Conservation (phyloP, 495 filamentous ascomycete genomes). For the Aspergillus egyptiacus region DNA sequence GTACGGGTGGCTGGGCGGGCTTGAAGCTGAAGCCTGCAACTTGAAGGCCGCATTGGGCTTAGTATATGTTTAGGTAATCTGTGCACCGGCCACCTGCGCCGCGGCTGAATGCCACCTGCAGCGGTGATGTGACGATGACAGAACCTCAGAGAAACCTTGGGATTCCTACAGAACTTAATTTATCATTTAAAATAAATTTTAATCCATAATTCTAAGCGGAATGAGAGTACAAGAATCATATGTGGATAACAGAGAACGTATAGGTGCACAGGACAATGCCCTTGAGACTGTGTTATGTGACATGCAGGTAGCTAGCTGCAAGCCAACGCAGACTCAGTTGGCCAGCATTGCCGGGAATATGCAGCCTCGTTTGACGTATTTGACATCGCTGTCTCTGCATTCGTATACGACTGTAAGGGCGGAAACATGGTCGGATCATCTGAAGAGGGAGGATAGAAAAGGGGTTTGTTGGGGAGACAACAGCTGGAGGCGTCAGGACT, state of each 20-base stretch:
- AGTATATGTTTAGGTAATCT: conserved; percentile 12
- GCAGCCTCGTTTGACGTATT: conserved; percentile 19
- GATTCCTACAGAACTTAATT: not conserved
- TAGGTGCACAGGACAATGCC: no score
- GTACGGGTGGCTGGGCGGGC: conserved; percentile 13
- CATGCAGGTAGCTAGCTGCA: conserved; percentile 11
- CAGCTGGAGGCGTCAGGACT: no score
- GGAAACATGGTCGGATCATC: not conserved
- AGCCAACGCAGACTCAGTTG: conserved; percentile 13
- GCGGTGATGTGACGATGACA: conserved; percentile 6
- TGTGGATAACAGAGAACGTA: no score
- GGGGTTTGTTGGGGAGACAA: conserved; percentile 5
- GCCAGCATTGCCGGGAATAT: conserved; percentile 20
- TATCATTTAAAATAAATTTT: no score
- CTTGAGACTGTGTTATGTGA: not conserved
- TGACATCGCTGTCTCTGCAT: conserved; percentile 6
- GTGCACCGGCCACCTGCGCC: not conserved
- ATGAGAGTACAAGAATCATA: no score
- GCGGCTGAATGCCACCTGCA: not conserved
- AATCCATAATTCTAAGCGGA: no score
- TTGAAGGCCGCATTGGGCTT: conserved; percentile 13
- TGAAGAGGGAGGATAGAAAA: conserved; percentile 4
- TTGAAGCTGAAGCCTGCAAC: no score
- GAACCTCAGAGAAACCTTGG: not conserved
- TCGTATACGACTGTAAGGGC: conserved; percentile 2